Evolutionary conservation across 345 rosid genomes (phyloP), one percentile per base, ranked within the genome.

Genomic region (Balakata baccata): DNA sequence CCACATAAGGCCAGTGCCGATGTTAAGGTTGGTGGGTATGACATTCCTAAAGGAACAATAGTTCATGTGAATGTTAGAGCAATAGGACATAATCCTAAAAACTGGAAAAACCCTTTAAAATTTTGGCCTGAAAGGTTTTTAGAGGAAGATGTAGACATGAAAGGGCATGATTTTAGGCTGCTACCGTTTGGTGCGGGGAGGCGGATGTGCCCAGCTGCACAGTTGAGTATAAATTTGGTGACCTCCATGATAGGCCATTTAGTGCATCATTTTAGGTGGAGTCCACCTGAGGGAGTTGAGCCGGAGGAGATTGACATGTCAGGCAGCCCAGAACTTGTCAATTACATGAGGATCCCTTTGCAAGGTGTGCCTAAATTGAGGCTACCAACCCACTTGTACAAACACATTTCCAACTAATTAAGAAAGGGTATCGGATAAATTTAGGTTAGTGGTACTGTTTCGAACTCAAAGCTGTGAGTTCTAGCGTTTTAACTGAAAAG

Each of bases 11-110:
- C 93, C 75, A 89, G 67, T 43, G 66, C 91, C 29, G 69, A 89
- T 11, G 95, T 94, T 68, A 92, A 84, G 63, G 66, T 94, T 6
- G 90, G 92, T 0, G 98, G 98, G 68, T 94, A 92, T 29, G 94
- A 94, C 71, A 75, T 94, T 43, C 98, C 97, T 0, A 87, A 86
- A 78, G 96, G 94, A 13, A 87, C 98, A 38, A 86, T 77, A 65
- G 89, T 92, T 4, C 90, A 87, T 16, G 93, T 94, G 7, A 94
- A 94, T 22, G 94, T 89, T 0, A 89, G 93, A 89, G 97, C 96
- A 1, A 82, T 94, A 1, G 96, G 92, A 64, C 90, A 90, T 39
- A 97, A 94, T 64, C 94, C 98, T 0, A 72, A 85, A 0, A 78
- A 83, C 3, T 94, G 98, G 96, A 82, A 86, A 73, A 74, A 84